phyloP scores from a whole-genome alignment of 805 yeast genomes.

The Starmerella stellata region DNA sequence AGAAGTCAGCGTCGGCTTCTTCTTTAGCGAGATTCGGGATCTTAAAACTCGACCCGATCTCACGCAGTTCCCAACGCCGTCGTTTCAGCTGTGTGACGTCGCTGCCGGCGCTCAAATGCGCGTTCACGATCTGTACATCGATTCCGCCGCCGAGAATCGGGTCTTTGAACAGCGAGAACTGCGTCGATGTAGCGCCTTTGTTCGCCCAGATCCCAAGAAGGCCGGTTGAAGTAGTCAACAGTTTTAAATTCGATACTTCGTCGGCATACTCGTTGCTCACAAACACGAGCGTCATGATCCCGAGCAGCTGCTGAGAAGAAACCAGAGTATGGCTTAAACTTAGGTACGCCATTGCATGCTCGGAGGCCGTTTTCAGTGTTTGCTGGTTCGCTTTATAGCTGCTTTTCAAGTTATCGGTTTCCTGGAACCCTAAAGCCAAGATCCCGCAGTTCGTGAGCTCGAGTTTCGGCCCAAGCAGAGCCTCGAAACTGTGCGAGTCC shows the following conservation, averaged over 20 bases:
- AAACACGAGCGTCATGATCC: conserved; percentile 33
- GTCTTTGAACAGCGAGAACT: conserved; percentile 23
- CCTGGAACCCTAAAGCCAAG: conserved; percentile 73
- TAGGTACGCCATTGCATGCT: conserved; percentile 16
- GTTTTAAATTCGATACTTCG: conserved; percentile 27
- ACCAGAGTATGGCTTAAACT: conserved; percentile 23
- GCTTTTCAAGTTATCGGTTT: conserved; percentile 31
- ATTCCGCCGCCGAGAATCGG: conserved; percentile 19
- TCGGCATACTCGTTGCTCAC: conserved; percentile 21
- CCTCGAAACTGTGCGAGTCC: conserved; percentile 13
- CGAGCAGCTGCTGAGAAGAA: conserved; percentile 33
- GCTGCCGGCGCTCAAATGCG: conserved; percentile 35
- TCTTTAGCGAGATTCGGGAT: conserved; percentile 16
- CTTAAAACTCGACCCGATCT: conserved; percentile 22
- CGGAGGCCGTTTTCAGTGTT: conserved; percentile 18
- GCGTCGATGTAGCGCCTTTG: conserved; percentile 38
- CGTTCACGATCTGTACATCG: conserved; percentile 27
- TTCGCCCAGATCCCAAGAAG: conserved; percentile 41
- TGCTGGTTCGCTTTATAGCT: conserved; percentile 22
- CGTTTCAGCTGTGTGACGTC: conserved; percentile 24
- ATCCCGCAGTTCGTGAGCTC: neutral
- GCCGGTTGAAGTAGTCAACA: conserved; percentile 38
- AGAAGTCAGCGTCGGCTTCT: neutral
- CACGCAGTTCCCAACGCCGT: conserved; percentile 30
- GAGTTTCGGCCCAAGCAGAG: conserved; percentile 9